A percentile compares a stretch with the other conserved stretches of the same genome.
Evolutionary conservation across 345 rosid genomes (phyloP).

Genomic region (Aquilaria yunnanensis): DNA sequence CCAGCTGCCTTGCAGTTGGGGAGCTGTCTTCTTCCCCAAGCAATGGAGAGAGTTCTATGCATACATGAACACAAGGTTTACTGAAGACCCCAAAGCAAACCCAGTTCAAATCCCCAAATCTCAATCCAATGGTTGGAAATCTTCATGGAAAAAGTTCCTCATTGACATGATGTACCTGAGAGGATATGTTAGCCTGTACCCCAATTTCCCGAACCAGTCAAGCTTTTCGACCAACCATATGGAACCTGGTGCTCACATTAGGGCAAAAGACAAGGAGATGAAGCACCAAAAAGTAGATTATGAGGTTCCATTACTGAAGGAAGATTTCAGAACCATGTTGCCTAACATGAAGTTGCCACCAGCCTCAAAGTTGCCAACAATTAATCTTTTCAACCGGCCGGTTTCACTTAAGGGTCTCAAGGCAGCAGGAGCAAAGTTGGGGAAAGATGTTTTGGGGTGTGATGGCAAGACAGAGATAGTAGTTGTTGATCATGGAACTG

Average conservation of each 20-base stretch:
- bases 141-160: slow-evolving; percentile 97
- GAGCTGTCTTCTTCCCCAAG: slow-evolving; percentile 97
- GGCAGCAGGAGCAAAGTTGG: slow-evolving; percentile 91
- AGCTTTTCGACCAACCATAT: slow-evolving; percentile 97
- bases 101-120: slow-evolving; percentile 97
- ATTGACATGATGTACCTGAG: slow-evolving; percentile 97
- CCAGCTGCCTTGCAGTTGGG: slow-evolving; percentile 98
- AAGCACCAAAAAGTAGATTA: slow-evolving; percentile 80
- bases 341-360: slow-evolving; percentile 75
- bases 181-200: slow-evolving; percentile 92
- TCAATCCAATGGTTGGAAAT: slow-evolving; percentile 98
- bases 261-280: slow-evolving; percentile 86
- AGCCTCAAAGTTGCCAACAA: slow-evolving; percentile 74
- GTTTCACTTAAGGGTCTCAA: slow-evolving; percentile 87
- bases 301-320: slow-evolving; percentile 75
- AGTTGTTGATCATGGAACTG: slow-evolving; percentile 63
- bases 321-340: slow-evolving; percentile 60
- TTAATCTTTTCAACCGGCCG: slow-evolving; percentile 81
- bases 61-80: slow-evolving; percentile 98
- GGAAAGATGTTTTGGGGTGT: slow-evolving; percentile 80
- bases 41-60: slow-evolving; percentile 98
- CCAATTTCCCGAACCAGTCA: slow-evolving; percentile 86
- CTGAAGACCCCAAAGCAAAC: slow-evolving; percentile 72
- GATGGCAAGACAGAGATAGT: slow-evolving; percentile 75
- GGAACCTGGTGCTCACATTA: slow-evolving; percentile 99